Evolutionary conservation across 257 asterid species (phyloP), one percentile per base, ranked within the genome.

Genomic region (Prunella vulgaris): DNA sequence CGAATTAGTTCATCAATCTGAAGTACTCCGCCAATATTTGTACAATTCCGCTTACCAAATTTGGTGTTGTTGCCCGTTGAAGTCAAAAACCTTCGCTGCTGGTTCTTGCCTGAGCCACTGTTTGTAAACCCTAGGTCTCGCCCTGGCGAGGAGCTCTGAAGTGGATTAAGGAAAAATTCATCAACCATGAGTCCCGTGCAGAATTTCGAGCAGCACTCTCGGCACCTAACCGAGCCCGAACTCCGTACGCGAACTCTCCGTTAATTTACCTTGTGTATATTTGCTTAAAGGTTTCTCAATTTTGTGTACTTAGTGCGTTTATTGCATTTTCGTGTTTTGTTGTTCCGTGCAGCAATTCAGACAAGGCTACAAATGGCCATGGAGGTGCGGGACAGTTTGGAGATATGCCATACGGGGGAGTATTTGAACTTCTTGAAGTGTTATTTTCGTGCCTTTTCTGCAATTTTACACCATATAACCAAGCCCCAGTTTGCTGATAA

Each of bases 321-420:
- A 66, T 18, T 69, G 2, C 35, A 60, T 8, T 32, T 52, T 51
- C 49, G 60, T 40, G 46, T 68, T 69, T 37, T 69, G 24, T n/a
- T n/a, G n/a, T 52, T 37, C 73, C 69, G 38, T 75, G 71, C 93
- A 94, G 99, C 91, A 64, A 94, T 91, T 69, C 89, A 86, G 76
- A 53, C 86, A 66, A 85, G 97, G 85, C 79, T 94, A 61, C 99
- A 86, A 82, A 87, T 94, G 97, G 99, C 89, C 4, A 84, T 86
- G 95, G 99, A 94, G 90, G 97, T 94, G 2, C 87, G 96, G 87
- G 99, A 94, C 73, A 94, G 99, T 76, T 83, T 94, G 81, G 99
- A 94, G 84, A 94, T 94, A 75, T 91, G 97, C 73, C 99, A 94
- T 81, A 91, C 99, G 3, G 99, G 97, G 85, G 99, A 94, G 88